These are phyloP conservation scores for Dendrocalamus sinicus DNA, from an alignment of 176 grass and related monocot genomes.

Conservation along the genomic window DNA sequence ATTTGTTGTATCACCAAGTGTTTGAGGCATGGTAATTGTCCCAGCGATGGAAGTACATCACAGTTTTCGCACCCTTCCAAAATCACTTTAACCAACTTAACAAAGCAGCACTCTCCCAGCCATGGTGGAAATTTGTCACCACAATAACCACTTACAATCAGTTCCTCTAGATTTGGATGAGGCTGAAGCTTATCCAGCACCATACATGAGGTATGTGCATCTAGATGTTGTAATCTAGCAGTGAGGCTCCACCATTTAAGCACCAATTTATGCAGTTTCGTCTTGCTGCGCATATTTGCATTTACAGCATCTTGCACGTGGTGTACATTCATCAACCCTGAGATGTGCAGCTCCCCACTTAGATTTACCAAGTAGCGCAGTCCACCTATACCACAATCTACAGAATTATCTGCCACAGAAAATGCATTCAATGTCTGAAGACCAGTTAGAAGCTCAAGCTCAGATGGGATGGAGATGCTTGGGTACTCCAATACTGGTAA, in stretches of 20 bases:
- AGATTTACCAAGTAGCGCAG: constrained; percentile 33
- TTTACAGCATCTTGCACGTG: constrained; percentile 12
- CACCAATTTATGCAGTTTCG: constrained; percentile 36
- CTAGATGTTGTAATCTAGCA: neutral
- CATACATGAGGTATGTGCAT: neutral
- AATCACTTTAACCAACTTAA: constrained; percentile 19
- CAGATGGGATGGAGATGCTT: constrained; percentile 25
- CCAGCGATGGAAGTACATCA: constrained; percentile 33
- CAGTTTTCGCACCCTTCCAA: constrained; percentile 30
- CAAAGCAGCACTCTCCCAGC: neutral
- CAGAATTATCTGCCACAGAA: constrained; percentile 15
- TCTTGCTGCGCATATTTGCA: constrained; percentile 35
- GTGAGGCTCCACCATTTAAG: constrained; percentile 27
- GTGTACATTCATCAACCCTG: constrained; percentile 27
- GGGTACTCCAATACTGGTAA: constrained; percentile 16
- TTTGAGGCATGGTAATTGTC: constrained; percentile 36
- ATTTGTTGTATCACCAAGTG: constrained; percentile 31
- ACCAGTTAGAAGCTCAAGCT: constrained; percentile 32
- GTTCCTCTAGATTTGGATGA: constrained; percentile 37
- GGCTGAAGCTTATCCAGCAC: constrained; percentile 27
- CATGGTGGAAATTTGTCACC: constrained; percentile 33
- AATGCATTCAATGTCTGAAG: constrained; percentile 48
- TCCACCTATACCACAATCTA: constrained; percentile 29
- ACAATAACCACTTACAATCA: constrained; percentile 15
- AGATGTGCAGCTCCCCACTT: constrained; percentile 33